Base-by-base conservation (phyloP, 495 filamentous ascomycete species). In the Pyrenopolyporus hunteri region DNA sequence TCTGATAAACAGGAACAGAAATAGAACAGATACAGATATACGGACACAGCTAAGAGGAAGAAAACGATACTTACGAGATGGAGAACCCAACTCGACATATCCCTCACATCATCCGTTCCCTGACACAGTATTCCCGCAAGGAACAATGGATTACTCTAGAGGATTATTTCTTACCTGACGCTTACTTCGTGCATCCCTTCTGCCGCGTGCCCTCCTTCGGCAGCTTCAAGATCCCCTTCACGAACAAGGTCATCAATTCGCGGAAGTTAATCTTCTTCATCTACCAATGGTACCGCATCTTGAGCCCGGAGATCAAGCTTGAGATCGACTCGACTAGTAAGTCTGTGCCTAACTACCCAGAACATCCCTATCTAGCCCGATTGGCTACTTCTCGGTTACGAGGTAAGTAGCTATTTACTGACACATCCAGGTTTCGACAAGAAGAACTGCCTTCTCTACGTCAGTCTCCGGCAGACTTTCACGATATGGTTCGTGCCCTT, bases 241-340 rank as follows among this genome's bases (percentile, higher is more conserved):
- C 78, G 8, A 81, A 80, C 23, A 36, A 25, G 39, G 74, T 71
- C 0, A 31, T 82, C 26, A 74, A 76, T 50, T 87, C 89, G 9
- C 80, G 90, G 35, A 80, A 76, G 68, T 68, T 87, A 14, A 78
- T 95, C 22, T 76, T 78, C 54, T 81, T 81, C 53, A 87, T 96
- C 31, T 93, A 87, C 63, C 88, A 87, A 57, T 96, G 91, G 89
- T 94, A 95, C 73, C 91, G 91, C 68, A 86, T 93, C 62, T 78
- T 95, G 68, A 88, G 83, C 29, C 92, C 92, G 1, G 74, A 78
- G n/a, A 90, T 93, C 40, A 75, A 85, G 17, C 63, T 92, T n/a
- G 69, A 82, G 0, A 76, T 96, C 7, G 78, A 89, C 55, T 90
- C 87, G 10, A 73, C 87, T 17, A 86, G 89, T 91, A 73, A 51